Evolutionary conservation across 2,329 filamentous ascomycete genomes (phyloP), one percentile per base, ranked within the genome.

Genomic region (Aspergillus pseudoglaucus): DNA sequence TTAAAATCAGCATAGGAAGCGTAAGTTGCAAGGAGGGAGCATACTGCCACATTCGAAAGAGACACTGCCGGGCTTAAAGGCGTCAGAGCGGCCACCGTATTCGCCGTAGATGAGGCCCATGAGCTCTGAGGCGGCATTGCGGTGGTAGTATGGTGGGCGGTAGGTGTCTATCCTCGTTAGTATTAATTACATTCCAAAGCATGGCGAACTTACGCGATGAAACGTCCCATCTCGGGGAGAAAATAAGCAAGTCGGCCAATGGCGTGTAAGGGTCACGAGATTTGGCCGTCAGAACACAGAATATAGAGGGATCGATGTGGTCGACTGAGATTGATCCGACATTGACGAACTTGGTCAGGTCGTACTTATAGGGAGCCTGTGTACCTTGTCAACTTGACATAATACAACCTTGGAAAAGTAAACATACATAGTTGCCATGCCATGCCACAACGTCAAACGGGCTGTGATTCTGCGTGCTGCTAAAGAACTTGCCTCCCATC

Each of bases 401-500:
- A 15, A 8, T 23, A 3, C 5, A 35, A 10, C 32, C 9, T 15
- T 15, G 9, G 20, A 8, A 8, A 15, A 15, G 23, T 25, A 23
- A 14, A 53, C 59, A 17, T 53, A 66, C 67, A 56, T 85, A 84
- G 45, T 79, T 82, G n/a, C 83, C 83, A 55, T 86, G 83, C 83
- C 84, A 87, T 2, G 82, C 83, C 0, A 86, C 81, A 1, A 87
- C 83, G 55, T 87, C 83, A 58, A 86, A 88, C 0, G 84, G 84
- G 2, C 77, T 82, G 60, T 87, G 83, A 18, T 71, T 72, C 59
- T 87, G 84, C 18, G 73, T 75, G 47, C 77, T 81, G 18, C 68
- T 71, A 58, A 83, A 85, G 33, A 85, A 76, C 38, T 76, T 74
- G 1, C 82, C 82, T 1, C 74, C 75, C 41, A 85, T 77, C 59